Evolutionary conservation across 1,284 basidiomycete species (phyloP), one percentile per base, ranked within the genome.

Genomic region (Trametes sp.): DNA sequence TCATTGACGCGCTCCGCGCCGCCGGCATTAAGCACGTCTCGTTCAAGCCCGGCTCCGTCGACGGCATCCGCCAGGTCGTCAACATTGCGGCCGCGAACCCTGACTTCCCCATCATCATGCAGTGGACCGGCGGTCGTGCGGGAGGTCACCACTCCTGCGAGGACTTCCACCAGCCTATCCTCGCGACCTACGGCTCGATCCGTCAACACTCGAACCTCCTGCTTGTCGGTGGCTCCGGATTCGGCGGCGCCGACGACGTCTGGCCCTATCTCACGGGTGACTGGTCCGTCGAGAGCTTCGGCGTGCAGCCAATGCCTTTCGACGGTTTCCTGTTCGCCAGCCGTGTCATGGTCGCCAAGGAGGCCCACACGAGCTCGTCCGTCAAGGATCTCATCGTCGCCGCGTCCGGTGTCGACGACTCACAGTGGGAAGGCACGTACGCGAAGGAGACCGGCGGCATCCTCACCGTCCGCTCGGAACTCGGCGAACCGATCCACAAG

Each of bases 81-180:
- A 96, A 91, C 81, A 99, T 99, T 72, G 97, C 98, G 28, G 87
- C 93, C 48, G 86, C 95, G 65, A 96, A 98, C 79, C 94, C 96
- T 46, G 90, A 95, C 78, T 99, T 94, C 86, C 96, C 97, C n/a
- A 90, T 99, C 79, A 95, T 99, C 77, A 82, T 98, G 68, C 97
- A 98, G 76, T 98, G 97, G 97, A 99, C 97, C 53, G 98, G 97
- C 74, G 97, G 97, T 56, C 95, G 97, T 72, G 98, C 97, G n/a
- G 97, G 97, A 71, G 97, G 97, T 64, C 97, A 99, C 73, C 97
- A 98, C 81, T 96, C 94, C 13, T 98, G 90, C 77, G 98, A 99
- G 78, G 98, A 99, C 78, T 96, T 98, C 87, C 96, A 98, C 76
- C 95, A 98, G 77, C 97, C 98, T 0, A 89, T 99, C 70, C 82